Evolutionary conservation across 768 basidiomycete genomes (phyloP), one percentile per base, ranked within the genome.

Genomic region (Agrocybe praecox): DNA sequence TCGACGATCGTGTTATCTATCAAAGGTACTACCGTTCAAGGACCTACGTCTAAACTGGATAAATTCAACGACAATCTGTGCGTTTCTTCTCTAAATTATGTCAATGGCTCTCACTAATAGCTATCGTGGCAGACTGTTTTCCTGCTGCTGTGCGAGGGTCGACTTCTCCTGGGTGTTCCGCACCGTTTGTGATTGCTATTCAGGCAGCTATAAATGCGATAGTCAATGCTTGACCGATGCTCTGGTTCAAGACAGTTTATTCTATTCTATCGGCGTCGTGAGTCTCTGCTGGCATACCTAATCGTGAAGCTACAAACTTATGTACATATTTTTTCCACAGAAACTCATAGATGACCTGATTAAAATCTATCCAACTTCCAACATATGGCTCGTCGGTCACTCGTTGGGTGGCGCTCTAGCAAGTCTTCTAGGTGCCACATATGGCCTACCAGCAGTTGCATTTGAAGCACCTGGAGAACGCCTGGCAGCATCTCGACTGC

Each of bases 81-180:
- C 17, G 76, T 64, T n/a, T 2, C 49, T 19, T 22, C 44, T 10
- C 33, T 2, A 24, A 8, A 21, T 40, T 32, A 40, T 14, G n/a
- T 46, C 32, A 17, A 10, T 36, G 17, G 51, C 46, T 40, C 18
- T 54, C 50, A 45, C 32, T 19, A 12, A 46, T 49, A 46, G 29
- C 45, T 22, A 17, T 29, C 29, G 26, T 33, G n/a, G 21, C 51
- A 77, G 77, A 46, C 71, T 93, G 17, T 93, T 92, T 67, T 91
- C 94, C 0, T 98, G 96, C 73, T 98, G 96, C 68, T 98, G 96
- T 65, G 96, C 94, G 15, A 81, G 87, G 29, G 90, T 96, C 33
- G 90, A 92, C 70, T 80, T 94, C 57, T 87, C 90, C 2, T 98
- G 96, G 95, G 67, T 83, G 23, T 89, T 93, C 67, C 80, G 81